Base-by-base conservation (phyloP, 2,329 filamentous ascomycete genomes). In the Byssochlamys sp. region DNA sequence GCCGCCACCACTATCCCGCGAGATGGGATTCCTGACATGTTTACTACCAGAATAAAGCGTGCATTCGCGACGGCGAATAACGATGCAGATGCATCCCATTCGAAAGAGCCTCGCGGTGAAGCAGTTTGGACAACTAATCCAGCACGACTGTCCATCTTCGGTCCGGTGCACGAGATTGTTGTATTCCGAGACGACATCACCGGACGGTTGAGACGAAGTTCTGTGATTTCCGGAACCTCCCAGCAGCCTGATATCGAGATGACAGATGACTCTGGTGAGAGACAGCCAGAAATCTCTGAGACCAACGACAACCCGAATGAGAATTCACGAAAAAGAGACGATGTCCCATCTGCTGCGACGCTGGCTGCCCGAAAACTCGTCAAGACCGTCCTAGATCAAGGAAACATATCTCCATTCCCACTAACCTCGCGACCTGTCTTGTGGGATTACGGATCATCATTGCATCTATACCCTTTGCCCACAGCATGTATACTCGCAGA, bases 101-200 rank as follows among this genome's bases (percentile, higher is more conserved):
- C 75, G 56, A 72, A 78, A 59, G 77, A 78, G 39, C 76, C 80
- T 24, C 78, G 83, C 31, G 89, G 90, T 24, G 87, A 91, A 65
- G 88, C 87, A 0, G 78, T 96, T 1, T 97, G 91, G 90, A 88
- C 92, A 0, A 90, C 84, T 11, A 99, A 97, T 67, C 94, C 94
- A 0, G 82, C 87, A 29, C 83, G 91, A 14, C 69, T 99, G 27
- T 87, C 84, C 28, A 80, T 96, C 60, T 99, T 97, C 68, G 92
- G 92, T 0, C 88, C 91, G 0, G 84, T 85, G 33, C 89, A 95
- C 67, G 94, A 99, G 68, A 81, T 99, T 58, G 85, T 92, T 0
- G 73, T 99, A 1, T 89, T 96, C 68, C 78, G 94, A 39, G 94
- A 99, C 71, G 90, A 97, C 69, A 83, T 96, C 7, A 87, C 88